Conservation (phyloP, 495 filamentous ascomycete genomes). For the Daldinia vernicosa region DNA sequence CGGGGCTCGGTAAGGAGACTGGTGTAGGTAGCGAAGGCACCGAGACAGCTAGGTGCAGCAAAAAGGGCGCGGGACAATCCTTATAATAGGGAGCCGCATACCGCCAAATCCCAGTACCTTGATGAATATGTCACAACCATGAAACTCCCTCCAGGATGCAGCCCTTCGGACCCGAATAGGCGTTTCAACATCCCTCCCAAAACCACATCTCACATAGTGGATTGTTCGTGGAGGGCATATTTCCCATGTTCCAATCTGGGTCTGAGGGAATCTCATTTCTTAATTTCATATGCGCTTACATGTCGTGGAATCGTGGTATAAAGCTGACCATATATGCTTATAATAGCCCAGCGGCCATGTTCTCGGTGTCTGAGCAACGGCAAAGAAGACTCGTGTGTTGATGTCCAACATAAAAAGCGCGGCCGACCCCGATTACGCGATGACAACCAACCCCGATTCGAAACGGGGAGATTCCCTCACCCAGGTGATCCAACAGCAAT, state of each 20-base stretch:
- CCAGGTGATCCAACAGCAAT: constrained; percentile 51
- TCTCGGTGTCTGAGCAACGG: constrained; percentile 68
- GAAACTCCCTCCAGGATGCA: neutral
- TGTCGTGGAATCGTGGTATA: constrained; percentile 14
- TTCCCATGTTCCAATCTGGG: neutral
- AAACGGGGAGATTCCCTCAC: constrained; percentile 57
- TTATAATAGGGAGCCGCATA: neutral
- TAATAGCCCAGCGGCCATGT: constrained; percentile 69
- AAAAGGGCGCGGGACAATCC: neutral
- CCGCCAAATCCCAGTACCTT: neutral
- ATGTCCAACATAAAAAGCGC: constrained; percentile 96
- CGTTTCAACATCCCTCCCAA: neutral
- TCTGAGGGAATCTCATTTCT: constrained; percentile 1
- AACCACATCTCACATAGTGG: neutral
- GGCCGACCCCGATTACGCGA: constrained; percentile 91
- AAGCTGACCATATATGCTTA: constrained; percentile 36
- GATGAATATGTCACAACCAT: neutral
- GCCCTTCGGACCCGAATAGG: neutral
- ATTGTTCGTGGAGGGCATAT: neutral
- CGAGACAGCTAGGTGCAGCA: neutral
- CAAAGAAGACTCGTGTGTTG: constrained; percentile 85
- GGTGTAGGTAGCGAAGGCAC: neutral
- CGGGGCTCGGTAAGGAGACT: neutral
- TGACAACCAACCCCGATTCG: constrained; percentile 69
- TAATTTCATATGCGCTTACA: constrained; percentile 8